Base-by-base conservation (phyloP, 345 rosid genomes). In the Citrus mangshanensis region DNA sequence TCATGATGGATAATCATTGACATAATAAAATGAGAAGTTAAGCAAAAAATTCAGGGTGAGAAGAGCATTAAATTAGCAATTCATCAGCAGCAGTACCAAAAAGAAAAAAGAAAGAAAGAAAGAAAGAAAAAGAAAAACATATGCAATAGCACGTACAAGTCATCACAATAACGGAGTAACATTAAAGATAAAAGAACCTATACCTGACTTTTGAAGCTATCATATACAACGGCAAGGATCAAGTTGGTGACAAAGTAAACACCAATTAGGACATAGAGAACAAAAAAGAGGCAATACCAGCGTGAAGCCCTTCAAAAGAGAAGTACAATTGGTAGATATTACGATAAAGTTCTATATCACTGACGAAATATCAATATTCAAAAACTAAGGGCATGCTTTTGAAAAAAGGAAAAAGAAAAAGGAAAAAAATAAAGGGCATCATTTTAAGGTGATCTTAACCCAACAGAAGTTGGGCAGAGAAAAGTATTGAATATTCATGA, bases 211-310 rank as follows among this genome's bases (percentile, higher is more conserved):
- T 93, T 96, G 83, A 96, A 96, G 88, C 97, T 91, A 82, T 96
- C 97, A 72, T 96, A 96, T 16, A 96, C 94, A 73, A 96, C 99
- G 80, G 98, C 99, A 85, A 96, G 98, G 78, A 96, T 87, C 93
- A 96, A 89, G 87, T 96, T 96, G 0, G 98, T 96, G 89, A 96
- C 97, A 28, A 94, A 96, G 90, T 96, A 96, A 84, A 96, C 97
- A 6, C 94, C 99, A 83, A 96, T 59, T 69, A 96, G 90, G 82
- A 96, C 89, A 38, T 91, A 96, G 72, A 96, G 88, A 76, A 93
- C 88, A 77, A 91, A 94, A 85, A 94, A 94, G 54, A 94, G 69
- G 86, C 85, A 81, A 73, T 89, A 91, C 97, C 98, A 94, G 59
- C 99, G 98, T 28, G 99, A 90, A 84, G 77, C 86, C 93, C 99